Evolutionary conservation across 805 yeast genomes (phyloP), one percentile per base, ranked within the genome.

Genomic region (Alloascoidea hylecoeti): DNA sequence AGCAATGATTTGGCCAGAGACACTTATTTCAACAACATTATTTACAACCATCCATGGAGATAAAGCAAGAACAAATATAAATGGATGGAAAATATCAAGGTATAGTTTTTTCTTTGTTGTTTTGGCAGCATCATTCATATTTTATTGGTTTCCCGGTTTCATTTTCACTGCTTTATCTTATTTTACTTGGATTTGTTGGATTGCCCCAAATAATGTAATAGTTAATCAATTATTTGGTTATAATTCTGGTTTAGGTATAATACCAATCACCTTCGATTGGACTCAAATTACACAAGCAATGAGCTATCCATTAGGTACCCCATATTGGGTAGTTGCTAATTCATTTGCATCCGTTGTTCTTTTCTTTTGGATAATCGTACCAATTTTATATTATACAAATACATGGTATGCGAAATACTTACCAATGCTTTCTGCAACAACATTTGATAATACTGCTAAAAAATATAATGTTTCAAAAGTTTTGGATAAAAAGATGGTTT

Each of bases 201-300:
- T 72, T 35, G 61, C 46, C 2, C 61, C 61, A n/a, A 51, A 74
- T 43, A 75, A 76, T 48, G 70, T 72, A 41, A 61, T 67, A 33
- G 66, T 73, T 4, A 77, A 75, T 45, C 72, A 75, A 37, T 58
- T 79, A 33, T 76, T 78, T 37, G 89, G 89, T 23, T 66, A 71
- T 9, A 49, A 57, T 16, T 60, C 68, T 36, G 81, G 78, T 27
- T 53, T 68, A 43, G 81, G 79, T 33, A 49, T 66, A 39, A 47
- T 71, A 37, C 80, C 79, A 30, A 51, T 72, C 33, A 64, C 74
- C 36, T 71, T 69, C 49, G 77, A 70, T 58, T 73, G 75, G 64
- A 70, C 72, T 39, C 78, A 73, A 49, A 60, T 74, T 18, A 64
- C 70, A 51, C 47, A 59, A 45, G 63, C 59, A 23, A 44, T 62